Conservation (phyloP, 768 basidiomycete genomes). For the Phaffia australis region DNA sequence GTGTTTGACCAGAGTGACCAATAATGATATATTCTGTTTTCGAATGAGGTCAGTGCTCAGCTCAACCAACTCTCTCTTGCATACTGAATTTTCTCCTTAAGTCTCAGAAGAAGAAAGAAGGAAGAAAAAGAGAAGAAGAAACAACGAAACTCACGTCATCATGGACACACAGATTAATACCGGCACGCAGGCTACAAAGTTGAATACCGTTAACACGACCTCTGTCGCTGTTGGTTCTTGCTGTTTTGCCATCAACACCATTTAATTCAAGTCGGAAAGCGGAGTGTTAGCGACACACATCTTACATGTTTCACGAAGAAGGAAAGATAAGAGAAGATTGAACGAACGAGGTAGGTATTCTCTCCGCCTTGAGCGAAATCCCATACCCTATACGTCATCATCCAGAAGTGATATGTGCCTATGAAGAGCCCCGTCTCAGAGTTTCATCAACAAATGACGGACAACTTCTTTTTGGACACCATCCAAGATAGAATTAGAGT, state of each 20-base stretch:
- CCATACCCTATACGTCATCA: conserved; percentile 15
- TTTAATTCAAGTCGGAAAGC: background rate
- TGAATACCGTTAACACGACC: conserved; percentile 74
- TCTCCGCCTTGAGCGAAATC: conserved; percentile 18
- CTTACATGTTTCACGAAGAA: background rate
- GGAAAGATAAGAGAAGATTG: background rate
- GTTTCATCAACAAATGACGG: background rate
- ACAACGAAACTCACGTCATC: conserved; percentile 57
- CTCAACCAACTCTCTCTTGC: background rate
- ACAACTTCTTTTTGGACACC: background rate
- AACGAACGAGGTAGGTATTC: conserved; percentile 16
- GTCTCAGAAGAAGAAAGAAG: no score
- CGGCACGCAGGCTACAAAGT: conserved; percentile 73
- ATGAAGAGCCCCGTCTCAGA: background rate
- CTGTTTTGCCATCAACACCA: conserved; percentile 39
- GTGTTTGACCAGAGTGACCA: conserved; percentile 64
- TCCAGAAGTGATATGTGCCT: conserved; percentile 12
- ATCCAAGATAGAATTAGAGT: no score
- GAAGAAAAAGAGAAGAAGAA: background rate
- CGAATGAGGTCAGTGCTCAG: background rate
- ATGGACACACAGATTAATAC: conserved; percentile 76
- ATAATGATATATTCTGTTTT: conserved; percentile 68
- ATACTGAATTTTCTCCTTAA: background rate
- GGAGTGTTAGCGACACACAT: background rate
- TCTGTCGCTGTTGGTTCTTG: conserved; percentile 57